These are phyloP conservation scores for Psilocybe sp. DNA, from an alignment of 768 basidiomycete species.

Conservation along the genomic window DNA sequence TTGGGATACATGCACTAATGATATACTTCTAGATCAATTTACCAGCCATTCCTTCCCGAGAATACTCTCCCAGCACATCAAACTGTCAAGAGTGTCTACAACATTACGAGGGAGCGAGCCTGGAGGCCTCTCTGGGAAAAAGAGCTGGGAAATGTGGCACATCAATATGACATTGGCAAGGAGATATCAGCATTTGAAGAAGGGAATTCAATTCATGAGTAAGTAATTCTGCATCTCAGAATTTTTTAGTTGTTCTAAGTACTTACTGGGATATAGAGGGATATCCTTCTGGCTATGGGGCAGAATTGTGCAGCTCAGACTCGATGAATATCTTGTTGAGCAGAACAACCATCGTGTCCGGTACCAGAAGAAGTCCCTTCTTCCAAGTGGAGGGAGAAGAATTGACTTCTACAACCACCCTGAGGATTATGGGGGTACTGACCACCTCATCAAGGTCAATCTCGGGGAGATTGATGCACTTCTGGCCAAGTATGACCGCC, in stretches of 20 bases:
- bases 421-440: slow-evolving; percentile 11
- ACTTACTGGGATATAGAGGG: slow-evolving; percentile 12
- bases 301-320: slow-evolving; percentile 14
- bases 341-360: slow-evolving; percentile 16
- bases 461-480: slow-evolving; percentile 7
- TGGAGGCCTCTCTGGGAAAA: slow-evolving; percentile 26
- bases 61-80: slow-evolving; percentile 17
- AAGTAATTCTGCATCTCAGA: slow-evolving; percentile 2
- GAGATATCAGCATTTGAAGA: slow-evolving; percentile 16
- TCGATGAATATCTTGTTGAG: slow-evolving; percentile 14
- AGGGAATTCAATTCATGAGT: slow-evolving; percentile 18
- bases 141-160: slow-evolving; percentile 22
- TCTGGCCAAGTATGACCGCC: slow-evolving; percentile 6
- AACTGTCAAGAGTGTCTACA: slow-evolving; percentile 23
- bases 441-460: slow-evolving; percentile 18
- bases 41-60: slow-evolving; percentile 17
- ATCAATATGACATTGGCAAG: slow-evolving; percentile 17
- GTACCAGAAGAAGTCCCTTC: slow-evolving; percentile 16
- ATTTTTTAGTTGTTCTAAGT: neutral
- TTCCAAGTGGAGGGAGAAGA: slow-evolving; percentile 19
- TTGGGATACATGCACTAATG: neutral
- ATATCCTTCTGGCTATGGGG: slow-evolving; percentile 23
- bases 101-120: slow-evolving; percentile 25
- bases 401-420: slow-evolving; percentile 21
- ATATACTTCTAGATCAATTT: slow-evolving; percentile 6